These are phyloP conservation scores for Cladosporium sp. DNA, from an alignment of 2,329 filamentous ascomycete genomes.

Conservation along the genomic window DNA sequence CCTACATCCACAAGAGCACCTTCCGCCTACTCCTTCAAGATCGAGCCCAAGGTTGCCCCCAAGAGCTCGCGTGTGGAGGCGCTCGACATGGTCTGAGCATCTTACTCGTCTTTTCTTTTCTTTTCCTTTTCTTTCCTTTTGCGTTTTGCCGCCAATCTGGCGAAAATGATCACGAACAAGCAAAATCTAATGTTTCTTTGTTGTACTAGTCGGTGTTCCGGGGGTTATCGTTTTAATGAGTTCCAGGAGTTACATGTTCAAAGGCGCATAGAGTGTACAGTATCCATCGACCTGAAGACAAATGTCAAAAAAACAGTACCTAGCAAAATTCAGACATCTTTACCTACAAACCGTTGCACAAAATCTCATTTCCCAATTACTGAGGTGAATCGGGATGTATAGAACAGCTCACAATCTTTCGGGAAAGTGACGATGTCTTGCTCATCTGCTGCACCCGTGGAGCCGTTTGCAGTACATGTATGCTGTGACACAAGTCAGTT, in stretches of 20 bases:
- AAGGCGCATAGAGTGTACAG: constrained; percentile 7
- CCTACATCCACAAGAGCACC: constrained; percentile 6
- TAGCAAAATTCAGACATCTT: too few species aligned
- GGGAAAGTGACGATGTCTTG: too few species aligned
- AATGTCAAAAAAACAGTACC: too few species aligned
- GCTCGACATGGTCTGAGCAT: constrained; percentile 10
- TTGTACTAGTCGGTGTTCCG: too few species aligned
- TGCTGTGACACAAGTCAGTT: too few species aligned
- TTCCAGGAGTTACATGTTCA: not conserved
- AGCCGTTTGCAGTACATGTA: too few species aligned
- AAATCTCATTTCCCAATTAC: too few species aligned
- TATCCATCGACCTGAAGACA: not conserved
- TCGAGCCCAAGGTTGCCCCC: constrained; percentile 8
- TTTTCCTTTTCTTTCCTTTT: not conserved
- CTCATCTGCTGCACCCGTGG: too few species aligned
- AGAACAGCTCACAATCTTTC: too few species aligned
- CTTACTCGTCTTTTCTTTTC: not conserved
- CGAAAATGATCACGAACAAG: not conserved
- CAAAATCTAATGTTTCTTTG: not conserved
- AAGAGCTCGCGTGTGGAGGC: constrained; percentile 10
- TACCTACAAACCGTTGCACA: too few species aligned
- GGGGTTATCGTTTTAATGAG: not conserved
- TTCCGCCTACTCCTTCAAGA: constrained; percentile 13
- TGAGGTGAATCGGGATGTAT: too few species aligned
- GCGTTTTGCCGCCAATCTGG: too few species aligned